Conservation (phyloP, 78 protist species). For the Dictyostelium citrinum region DNA sequence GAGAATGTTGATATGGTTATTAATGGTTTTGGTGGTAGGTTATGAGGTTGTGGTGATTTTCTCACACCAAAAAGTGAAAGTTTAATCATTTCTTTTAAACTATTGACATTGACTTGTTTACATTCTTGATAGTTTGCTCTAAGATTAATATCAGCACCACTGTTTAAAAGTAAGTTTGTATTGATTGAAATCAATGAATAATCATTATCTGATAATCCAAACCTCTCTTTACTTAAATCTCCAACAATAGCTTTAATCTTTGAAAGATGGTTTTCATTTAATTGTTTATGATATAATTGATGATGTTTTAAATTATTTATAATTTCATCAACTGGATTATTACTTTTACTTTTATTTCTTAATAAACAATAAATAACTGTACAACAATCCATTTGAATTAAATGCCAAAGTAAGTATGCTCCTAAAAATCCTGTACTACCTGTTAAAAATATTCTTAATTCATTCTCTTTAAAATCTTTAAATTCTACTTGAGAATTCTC, state of each 20-base stretch:
- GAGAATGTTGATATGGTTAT: background rate
- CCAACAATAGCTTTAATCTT: background rate
- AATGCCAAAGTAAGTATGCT: background rate
- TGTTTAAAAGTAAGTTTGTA: background rate
- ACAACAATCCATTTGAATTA: background rate
- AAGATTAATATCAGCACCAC: background rate
- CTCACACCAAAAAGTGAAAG: background rate
- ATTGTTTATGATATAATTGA: background rate
- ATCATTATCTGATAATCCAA: background rate
- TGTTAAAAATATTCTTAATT: slow-evolving; percentile 17
- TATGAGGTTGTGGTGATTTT: background rate
- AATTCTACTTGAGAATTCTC: background rate
- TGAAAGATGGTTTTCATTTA: background rate
- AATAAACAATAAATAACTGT: slow-evolving; percentile 28
- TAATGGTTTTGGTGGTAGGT: background rate
- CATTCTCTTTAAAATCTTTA: background rate
- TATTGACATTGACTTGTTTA: background rate
- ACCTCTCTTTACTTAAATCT: background rate
- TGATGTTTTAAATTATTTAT: background rate
- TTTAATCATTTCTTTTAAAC: background rate
- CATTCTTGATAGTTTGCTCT: background rate
- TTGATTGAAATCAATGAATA: background rate
- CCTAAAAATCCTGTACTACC: slow-evolving; percentile 59
- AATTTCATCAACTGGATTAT: background rate
- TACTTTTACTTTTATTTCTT: background rate